phyloP scores from a whole-genome alignment of 306 rosid species.

The cucumber (Cucumis sativus) region Cucumber_9930_V3 NC_026657.2:36626001-36626500 shows the following conservation, averaged over 20 bases:
- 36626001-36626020: neutral
- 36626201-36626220: neutral
- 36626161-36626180: neutral
- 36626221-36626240: neutral
- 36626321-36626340: conserved; percentile 13
- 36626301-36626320: neutral
- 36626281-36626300: neutral
- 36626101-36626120: conserved; percentile 40
- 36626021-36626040: neutral
- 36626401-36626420: conserved; percentile 85
- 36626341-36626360: conserved; percentile 65
- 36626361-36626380: conserved; percentile 73
- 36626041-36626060: conserved; percentile 36
- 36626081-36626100: conserved; percentile 74
- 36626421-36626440: conserved; percentile 68
- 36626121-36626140: conserved; percentile 66
- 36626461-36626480: conserved; percentile 38
- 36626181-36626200: neutral
- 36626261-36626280: neutral
- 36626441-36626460: conserved; percentile 48
- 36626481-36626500: conserved; percentile 45
- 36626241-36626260: neutral
- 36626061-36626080: conserved; percentile 90
- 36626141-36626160: neutral
- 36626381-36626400: conserved; percentile 64